A percentile compares a stretch with the other conserved stretches of the same genome.
Conservation (phyloP, 176 grass and related monocot species). For the Aegilops longissima region DNA sequence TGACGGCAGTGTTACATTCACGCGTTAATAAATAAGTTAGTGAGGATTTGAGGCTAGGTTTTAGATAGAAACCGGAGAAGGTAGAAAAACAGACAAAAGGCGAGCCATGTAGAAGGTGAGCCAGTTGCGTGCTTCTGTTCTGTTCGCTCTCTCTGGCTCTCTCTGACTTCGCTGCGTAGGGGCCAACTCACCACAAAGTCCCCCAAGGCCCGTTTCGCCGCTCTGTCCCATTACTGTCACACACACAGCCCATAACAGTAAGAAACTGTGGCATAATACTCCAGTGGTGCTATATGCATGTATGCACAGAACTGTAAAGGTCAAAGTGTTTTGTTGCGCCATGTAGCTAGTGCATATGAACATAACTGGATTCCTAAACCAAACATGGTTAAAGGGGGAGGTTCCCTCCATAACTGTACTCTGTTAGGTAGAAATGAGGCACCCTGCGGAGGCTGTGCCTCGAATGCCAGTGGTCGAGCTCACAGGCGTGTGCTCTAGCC, state of each 20-base stretch:
- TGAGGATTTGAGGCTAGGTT: background rate
- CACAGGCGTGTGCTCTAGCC: background rate
- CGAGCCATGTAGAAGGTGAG: background rate
- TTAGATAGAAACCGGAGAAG: background rate
- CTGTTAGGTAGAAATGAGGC: background rate
- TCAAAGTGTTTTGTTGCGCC: background rate
- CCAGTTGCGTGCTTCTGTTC: background rate
- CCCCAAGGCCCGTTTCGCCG: background rate
- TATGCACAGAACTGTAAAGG: background rate
- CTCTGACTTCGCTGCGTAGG: background rate
- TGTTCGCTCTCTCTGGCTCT: background rate
- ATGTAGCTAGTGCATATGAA: conserved; percentile 13
- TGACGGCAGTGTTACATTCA: background rate
- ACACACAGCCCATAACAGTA: background rate
- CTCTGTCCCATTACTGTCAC: background rate
- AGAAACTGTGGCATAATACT: background rate
- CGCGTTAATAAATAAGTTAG: background rate
- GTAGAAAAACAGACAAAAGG: background rate
- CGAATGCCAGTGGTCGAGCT: background rate
- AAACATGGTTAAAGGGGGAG: background rate
- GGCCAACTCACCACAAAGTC: background rate
- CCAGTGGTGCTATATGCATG: background rate
- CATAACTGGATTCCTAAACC: background rate
- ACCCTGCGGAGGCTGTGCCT: background rate
- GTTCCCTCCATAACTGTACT: background rate